Evolutionary conservation across 495 filamentous ascomycete species (phyloP).

Genomic region (Pseudomonodictys pantanalensis): DNA sequence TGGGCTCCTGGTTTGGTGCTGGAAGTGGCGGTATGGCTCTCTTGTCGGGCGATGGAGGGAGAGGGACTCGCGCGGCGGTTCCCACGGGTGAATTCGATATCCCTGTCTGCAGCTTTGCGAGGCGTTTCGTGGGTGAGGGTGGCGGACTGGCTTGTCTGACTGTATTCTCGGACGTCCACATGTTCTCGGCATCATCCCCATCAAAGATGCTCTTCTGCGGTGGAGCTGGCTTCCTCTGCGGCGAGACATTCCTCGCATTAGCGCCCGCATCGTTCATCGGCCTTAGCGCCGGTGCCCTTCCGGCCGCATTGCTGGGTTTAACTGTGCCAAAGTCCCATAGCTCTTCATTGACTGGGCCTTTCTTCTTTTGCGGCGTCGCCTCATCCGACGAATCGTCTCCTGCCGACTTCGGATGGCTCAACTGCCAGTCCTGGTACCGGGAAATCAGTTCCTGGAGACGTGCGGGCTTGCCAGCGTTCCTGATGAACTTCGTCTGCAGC

Average conservation of each 20-base stretch:
- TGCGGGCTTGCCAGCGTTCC: conserved; percentile 82
- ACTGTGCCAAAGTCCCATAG: conserved; percentile 97
- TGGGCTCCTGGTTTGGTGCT: conserved; percentile 17
- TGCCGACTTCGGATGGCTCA: conserved; percentile 46
- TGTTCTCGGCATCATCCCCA: conserved; percentile 24
- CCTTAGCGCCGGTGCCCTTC: conserved; percentile 55
- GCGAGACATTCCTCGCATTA: conserved; percentile 53
- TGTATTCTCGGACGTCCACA: conserved; percentile 26
- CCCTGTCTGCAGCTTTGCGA: conserved; percentile 45
- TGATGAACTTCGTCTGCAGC: conserved; percentile 84
- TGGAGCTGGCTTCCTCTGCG: conserved; percentile 32
- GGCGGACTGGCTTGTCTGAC: conserved; percentile 39
- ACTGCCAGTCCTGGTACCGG: conserved; percentile 79
- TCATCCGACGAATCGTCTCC: conserved; percentile 59
- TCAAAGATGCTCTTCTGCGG: neutral
- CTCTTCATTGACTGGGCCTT: conserved; percentile 59
- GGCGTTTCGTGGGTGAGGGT: conserved; percentile 60
- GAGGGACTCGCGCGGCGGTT: conserved; percentile 52
- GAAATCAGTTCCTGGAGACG: conserved; percentile 93
- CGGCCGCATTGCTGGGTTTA: conserved; percentile 56
- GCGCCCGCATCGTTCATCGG: conserved; percentile 71
- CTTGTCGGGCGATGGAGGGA: conserved; percentile 56
- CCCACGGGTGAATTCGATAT: conserved; percentile 48
- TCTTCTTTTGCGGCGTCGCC: conserved; percentile 31
- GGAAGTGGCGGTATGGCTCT: conserved; percentile 1